phyloP scores from a whole-genome alignment of 768 basidiomycete species.

The Hypholoma sublateritium region DNA sequence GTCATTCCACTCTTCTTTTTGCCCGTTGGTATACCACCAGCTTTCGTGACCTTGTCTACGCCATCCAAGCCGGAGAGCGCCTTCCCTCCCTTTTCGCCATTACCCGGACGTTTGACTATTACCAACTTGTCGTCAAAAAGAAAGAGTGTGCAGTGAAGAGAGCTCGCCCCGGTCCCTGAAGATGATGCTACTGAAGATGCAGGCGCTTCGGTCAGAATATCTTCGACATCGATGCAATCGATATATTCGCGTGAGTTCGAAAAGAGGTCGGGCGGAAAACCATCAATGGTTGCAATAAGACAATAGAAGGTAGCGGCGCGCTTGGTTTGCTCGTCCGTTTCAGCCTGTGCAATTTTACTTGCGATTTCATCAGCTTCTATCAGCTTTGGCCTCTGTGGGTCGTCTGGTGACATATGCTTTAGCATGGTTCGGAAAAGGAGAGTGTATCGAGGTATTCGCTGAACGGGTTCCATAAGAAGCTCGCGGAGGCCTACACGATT shows the following conservation, averaged over 20 bases:
- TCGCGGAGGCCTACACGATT: conserved; percentile 89
- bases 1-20: conserved; percentile 81
- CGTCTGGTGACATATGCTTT: conserved; percentile 79
- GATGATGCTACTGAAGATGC: conserved; percentile 44
- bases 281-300: conserved; percentile 81
- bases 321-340: conserved; percentile 89
- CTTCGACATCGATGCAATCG: conserved; percentile 93
- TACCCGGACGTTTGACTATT: conserved; percentile 82
- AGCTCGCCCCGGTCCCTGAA: conserved; percentile 38
- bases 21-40: conserved; percentile 56
- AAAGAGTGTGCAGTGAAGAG: conserved; percentile 84
- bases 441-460: conserved; percentile 93
- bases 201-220: conserved; percentile 56
- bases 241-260: conserved; percentile 86
- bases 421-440: conserved; percentile 91
- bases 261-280: conserved; percentile 89
- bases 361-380: conserved; percentile 86
- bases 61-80: conserved; percentile 76
- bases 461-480: conserved; percentile 94
- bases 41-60: conserved; percentile 69
- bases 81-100: conserved; percentile 73
- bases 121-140: conserved; percentile 94
- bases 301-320: conserved; percentile 88
- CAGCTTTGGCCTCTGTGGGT: conserved; percentile 77
- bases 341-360: conserved; percentile 86